phyloP scores from a whole-genome alignment of 352 stramenopile genomes.

The Thraustochytrium striatum region DNA sequence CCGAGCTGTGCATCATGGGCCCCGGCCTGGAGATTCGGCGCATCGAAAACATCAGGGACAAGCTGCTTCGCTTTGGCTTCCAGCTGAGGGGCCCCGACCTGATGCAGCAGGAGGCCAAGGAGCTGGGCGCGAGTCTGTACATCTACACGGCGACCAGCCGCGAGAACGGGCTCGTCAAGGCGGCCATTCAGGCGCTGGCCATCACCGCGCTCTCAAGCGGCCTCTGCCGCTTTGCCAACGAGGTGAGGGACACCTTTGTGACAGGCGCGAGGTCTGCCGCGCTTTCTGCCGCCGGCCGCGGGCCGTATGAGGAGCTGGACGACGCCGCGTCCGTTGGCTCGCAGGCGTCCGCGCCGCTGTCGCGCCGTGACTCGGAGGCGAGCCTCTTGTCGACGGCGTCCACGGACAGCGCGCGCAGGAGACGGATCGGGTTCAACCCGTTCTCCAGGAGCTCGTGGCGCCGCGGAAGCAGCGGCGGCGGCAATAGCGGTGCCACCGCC shows the following conservation, averaged over 20 bases:
- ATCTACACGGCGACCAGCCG: background rate
- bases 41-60: background rate
- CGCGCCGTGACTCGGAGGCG: too few species aligned
- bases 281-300: too few species aligned
- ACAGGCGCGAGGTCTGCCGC: too few species aligned
- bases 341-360: too few species aligned
- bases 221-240: background rate
- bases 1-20: conserved; percentile 2
- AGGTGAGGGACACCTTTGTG: conserved; percentile 27
- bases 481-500: too few species aligned
- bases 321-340: too few species aligned
- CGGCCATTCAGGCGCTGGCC: conserved; percentile 6
- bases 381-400: too few species aligned
- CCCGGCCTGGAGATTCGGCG: background rate
- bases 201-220: conserved; percentile 8
- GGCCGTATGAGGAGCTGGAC: too few species aligned
- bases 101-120: background rate
- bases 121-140: background rate
- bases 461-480: too few species aligned
- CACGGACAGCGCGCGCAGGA: too few species aligned
- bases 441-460: too few species aligned
- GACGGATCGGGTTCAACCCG: too few species aligned
- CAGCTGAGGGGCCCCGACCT: background rate
- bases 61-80: background rate
- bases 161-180: background rate